Conservation (phyloP, 352 stramenopile species). For the Thalassiosira hispida region DNA sequence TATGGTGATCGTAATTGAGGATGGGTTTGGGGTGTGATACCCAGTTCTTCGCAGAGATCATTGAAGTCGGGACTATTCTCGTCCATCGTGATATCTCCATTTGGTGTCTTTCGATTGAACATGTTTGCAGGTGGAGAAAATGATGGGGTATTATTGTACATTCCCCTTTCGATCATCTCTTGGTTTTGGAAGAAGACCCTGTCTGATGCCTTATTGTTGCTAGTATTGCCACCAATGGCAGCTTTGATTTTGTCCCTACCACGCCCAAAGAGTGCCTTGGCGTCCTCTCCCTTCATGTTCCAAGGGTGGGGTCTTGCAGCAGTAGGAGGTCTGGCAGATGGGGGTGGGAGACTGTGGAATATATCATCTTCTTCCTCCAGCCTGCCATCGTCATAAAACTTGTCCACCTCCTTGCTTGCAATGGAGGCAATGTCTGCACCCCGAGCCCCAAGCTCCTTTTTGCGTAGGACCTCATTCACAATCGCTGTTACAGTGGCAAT, state of each 20-base stretch:
- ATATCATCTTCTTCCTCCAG: neutral
- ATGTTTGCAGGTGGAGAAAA: neutral
- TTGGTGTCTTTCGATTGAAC: neutral
- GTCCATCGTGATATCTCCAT: neutral
- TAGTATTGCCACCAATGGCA: neutral
- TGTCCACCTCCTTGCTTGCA: constrained; percentile 20
- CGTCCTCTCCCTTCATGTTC: neutral
- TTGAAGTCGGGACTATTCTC: constrained; percentile 10
- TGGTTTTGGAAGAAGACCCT: neutral
- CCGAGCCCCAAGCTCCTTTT: constrained; percentile 1
- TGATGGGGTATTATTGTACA: neutral
- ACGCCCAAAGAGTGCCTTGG: neutral
- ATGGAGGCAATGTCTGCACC: constrained; percentile 16
- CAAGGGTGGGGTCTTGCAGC: neutral
- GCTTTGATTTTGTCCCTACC: neutral
- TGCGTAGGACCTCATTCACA: constrained; percentile 21
- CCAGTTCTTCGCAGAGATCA: constrained; percentile 39
- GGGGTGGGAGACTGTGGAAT: neutral
- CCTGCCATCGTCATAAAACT: constrained; percentile 3
- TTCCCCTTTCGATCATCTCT: neutral
- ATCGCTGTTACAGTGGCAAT: constrained; percentile 33
- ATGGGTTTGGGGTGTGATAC: constrained; percentile 26
- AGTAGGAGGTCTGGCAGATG: neutral
- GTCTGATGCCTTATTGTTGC: neutral
- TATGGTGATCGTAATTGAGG: constrained; percentile 13